Evolutionary conservation across 352 stramenopile species (phyloP).

Genomic region (Globisporangium takayamanum): DNA sequence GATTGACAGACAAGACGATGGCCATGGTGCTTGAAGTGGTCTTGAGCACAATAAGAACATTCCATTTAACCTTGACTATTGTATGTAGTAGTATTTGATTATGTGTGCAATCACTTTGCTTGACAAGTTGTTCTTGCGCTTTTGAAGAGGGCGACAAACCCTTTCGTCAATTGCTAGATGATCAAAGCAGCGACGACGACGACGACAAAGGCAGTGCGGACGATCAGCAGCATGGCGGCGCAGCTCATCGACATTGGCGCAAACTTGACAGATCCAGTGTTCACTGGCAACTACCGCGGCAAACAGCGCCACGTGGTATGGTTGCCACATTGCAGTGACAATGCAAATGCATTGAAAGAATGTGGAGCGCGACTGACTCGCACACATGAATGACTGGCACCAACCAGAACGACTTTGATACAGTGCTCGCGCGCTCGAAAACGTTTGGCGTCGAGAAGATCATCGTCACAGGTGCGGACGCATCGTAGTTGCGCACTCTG

Average conservation of each 20-base stretch:
- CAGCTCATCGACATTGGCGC: conserved; percentile 91
- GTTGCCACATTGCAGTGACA: background rate
- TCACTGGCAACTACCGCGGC: conserved; percentile 86
- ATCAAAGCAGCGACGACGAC: background rate
- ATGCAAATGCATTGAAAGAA: background rate
- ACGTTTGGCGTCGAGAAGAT: conserved; percentile 85
- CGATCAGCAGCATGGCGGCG: background rate
- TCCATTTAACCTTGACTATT: no score
- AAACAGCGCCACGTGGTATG: conserved; percentile 82
- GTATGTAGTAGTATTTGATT: no score
- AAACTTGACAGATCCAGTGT: conserved; percentile 92
- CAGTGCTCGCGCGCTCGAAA: conserved; percentile 84
- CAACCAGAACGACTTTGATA: conserved; percentile 22
- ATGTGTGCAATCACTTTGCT: no score
- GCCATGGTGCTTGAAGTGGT: no score
- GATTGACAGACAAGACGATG: no score
- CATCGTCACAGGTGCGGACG: conserved; percentile 75
- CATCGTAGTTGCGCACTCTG: background rate
- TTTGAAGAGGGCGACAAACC: no score
- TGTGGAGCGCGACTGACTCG: background rate
- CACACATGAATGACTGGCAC: background rate
- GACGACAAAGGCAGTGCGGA: no score
- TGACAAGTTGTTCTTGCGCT: no score
- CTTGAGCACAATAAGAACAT: no score
- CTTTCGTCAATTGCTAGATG: background rate